Evolutionary conservation across 176 grass and related monocot genomes (phyloP).

Genomic region (Carex littledalei): DNA sequence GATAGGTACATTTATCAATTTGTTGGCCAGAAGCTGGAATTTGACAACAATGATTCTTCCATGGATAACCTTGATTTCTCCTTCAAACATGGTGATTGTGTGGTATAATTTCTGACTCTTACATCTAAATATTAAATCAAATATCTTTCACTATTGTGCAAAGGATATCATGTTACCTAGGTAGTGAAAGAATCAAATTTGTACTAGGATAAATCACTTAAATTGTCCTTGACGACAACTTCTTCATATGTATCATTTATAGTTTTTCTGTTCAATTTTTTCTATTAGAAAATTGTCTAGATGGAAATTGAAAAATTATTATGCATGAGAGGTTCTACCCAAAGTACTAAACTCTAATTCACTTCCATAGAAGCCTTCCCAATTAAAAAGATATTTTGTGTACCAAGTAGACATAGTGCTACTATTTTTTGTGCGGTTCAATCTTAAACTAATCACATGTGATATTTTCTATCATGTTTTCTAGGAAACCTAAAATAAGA

Average conservation of each 20-base stretch:
- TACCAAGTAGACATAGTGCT: not conserved
- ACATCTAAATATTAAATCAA: not conserved
- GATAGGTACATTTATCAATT: slow-evolving; percentile 76
- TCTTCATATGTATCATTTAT: not conserved
- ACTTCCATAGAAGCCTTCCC: not conserved
- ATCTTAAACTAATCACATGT: not conserved
- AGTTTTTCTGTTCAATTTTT: not conserved
- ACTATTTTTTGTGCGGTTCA: not conserved
- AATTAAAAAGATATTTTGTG: not conserved
- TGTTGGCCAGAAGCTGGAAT: slow-evolving; percentile 44
- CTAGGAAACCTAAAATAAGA: not conserved
- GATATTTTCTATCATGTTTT: not conserved
- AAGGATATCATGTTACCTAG: not conserved
- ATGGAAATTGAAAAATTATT: not conserved
- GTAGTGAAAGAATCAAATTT: not conserved
- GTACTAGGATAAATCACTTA: not conserved
- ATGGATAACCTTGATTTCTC: slow-evolving; percentile 49
- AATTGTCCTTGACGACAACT: not conserved
- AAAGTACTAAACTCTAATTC: not conserved
- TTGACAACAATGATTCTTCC: slow-evolving; percentile 26
- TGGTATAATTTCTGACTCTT: slow-evolving; percentile 51
- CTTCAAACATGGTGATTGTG: slow-evolving; percentile 69
- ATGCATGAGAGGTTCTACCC: not conserved
- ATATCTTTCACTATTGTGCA: not conserved
- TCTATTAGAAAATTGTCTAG: not conserved